Conservation (phyloP, 176 grass and related monocot species). For the Rhynchospora breviuscula region DNA sequence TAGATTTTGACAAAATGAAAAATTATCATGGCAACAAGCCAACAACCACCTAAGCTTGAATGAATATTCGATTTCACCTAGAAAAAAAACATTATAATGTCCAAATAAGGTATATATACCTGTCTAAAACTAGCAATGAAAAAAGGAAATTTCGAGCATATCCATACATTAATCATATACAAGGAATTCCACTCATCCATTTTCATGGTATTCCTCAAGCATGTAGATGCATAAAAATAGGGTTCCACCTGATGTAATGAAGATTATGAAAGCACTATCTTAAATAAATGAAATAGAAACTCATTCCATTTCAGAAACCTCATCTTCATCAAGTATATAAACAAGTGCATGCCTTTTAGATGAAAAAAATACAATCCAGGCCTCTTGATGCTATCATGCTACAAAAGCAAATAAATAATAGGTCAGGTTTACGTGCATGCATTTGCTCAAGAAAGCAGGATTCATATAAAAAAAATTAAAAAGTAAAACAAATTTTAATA, state of each 20-base stretch:
- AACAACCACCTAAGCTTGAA: neutral
- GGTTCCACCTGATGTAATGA: neutral
- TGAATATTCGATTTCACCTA: neutral
- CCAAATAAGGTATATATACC: neutral
- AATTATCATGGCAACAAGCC: neutral
- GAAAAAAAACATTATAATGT: neutral
- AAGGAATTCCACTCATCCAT: neutral
- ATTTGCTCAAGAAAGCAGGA: slow-evolving; percentile 10
- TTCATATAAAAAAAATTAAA: neutral
- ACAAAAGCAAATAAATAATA: slow-evolving; percentile 22
- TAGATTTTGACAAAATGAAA: neutral
- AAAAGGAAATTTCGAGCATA: neutral
- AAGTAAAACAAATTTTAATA: neutral
- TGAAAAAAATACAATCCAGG: slow-evolving; percentile 76
- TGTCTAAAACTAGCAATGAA: neutral
- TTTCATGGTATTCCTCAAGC: neutral
- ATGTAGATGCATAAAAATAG: neutral
- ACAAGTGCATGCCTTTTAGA: slow-evolving; percentile 66
- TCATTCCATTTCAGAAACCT: slow-evolving; percentile 72
- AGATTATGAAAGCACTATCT: neutral
- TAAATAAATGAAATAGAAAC: neutral
- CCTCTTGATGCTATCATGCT: slow-evolving; percentile 91
- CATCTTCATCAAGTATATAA: slow-evolving; percentile 90
- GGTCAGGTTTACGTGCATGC: neutral
- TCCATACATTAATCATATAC: neutral